phyloP scores from a whole-genome alignment of 148 eudicot species.

The Nyssa sinensis region DNA sequence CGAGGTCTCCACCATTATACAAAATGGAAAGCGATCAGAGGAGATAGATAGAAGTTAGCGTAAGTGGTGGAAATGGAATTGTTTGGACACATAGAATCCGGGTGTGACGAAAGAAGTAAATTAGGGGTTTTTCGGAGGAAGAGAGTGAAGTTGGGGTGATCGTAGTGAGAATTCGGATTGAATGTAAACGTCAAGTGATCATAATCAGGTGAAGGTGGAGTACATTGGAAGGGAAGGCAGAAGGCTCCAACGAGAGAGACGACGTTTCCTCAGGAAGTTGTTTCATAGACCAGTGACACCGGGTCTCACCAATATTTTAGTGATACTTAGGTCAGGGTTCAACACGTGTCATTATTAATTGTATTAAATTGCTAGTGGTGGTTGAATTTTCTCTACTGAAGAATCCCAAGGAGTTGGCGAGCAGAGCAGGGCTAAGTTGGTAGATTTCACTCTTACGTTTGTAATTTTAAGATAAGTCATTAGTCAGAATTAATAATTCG shows the following conservation, averaged over 20 bases:
- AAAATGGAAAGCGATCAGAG: background rate
- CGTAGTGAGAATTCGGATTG: background rate
- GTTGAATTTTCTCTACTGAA: too few relatives aligned
- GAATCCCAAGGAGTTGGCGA: too few relatives aligned
- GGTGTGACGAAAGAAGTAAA: background rate
- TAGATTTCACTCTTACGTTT: too few relatives aligned
- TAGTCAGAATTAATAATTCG: too few relatives aligned
- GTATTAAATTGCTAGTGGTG: too few relatives aligned
- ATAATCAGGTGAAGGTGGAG: constrained; percentile 9
- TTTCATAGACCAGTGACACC: background rate
- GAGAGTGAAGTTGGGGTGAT: too few relatives aligned
- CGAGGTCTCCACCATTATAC: constrained; percentile 26
- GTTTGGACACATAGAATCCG: background rate
- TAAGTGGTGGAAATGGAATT: background rate
- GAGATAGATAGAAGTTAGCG: background rate
- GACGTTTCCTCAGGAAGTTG: background rate
- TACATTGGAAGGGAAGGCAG: constrained; percentile 11
- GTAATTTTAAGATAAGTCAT: too few relatives aligned
- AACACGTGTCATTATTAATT: too few relatives aligned
- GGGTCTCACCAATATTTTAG: background rate
- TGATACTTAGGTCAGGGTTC: background rate
- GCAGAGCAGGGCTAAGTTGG: too few relatives aligned
- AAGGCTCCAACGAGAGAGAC: background rate
- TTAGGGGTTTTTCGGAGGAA: background rate
- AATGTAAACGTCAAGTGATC: constrained; percentile 6